Evolutionary conservation across 331 rosid genomes (phyloP).

Genomic region (Saraca asoca): DNA sequence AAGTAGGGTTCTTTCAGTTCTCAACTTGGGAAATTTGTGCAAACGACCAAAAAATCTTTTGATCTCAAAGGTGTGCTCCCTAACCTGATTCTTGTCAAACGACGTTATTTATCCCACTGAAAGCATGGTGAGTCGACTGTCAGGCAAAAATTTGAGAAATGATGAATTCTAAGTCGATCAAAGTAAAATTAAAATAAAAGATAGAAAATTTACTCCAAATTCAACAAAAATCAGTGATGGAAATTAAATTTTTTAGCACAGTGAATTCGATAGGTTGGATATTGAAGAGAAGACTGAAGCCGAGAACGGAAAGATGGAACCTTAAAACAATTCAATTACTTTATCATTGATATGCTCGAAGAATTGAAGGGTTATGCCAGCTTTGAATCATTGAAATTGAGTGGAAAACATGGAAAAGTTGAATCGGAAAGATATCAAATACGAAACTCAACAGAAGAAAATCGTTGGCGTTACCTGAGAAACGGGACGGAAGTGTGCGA

Average conservation of each 20-base stretch:
- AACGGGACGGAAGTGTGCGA: slow-evolving; percentile 24
- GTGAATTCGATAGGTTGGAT: slow-evolving; percentile 9
- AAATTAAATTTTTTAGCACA: not conserved
- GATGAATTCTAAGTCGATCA: slow-evolving; percentile 17
- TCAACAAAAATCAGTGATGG: not conserved
- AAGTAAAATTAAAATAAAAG: not conserved
- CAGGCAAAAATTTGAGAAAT: not conserved
- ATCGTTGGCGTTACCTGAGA: slow-evolving; percentile 40
- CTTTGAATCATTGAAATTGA: slow-evolving; percentile 19
- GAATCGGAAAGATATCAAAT: not conserved
- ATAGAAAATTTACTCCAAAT: no score
- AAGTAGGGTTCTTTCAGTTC: no score
- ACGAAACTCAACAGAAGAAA: not conserved
- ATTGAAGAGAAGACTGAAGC: slow-evolving; percentile 2
- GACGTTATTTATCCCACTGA: no score
- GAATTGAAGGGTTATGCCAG: not conserved
- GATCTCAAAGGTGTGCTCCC: no score
- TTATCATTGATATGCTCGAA: slow-evolving; percentile 3
- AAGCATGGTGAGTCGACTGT: no score
- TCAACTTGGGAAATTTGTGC: no score
- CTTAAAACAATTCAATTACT: not conserved
- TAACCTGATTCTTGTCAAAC: no score
- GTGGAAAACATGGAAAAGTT: not conserved
- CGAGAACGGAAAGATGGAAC: not conserved
- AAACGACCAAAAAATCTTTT: no score